Evolutionary conservation across 306 rosid genomes (phyloP).

Genomic region (Ochetophila trinervis): DNA sequence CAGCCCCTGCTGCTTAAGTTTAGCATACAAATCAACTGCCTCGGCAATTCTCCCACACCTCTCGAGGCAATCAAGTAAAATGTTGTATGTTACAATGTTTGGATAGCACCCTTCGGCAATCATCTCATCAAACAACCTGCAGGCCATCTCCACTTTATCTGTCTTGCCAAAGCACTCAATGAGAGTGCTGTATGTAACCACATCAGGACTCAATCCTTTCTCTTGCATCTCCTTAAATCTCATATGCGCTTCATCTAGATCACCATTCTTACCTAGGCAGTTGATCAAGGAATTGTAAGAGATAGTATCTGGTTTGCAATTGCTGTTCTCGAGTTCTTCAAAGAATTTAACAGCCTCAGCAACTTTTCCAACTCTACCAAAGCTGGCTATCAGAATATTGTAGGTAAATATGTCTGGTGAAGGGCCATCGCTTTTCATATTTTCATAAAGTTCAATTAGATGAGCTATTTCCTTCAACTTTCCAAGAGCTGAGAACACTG

Average conservation of each 20-base stretch:
- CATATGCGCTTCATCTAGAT: conserved; percentile 96
- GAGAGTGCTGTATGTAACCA: conserved; percentile 90
- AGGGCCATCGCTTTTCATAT: conserved; percentile 81
- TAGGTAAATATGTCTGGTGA: conserved; percentile 76
- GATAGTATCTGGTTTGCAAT: conserved; percentile 63
- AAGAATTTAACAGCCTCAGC: conserved; percentile 60
- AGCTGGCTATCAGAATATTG: conserved; percentile 79
- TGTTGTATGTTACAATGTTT: conserved; percentile 81
- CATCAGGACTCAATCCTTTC: conserved; percentile 79
- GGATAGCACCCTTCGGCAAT: conserved; percentile 73
- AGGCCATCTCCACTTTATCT: conserved; percentile 78
- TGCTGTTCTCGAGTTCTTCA: conserved; percentile 76
- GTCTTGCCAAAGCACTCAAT: conserved; percentile 97
- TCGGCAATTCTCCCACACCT: conserved; percentile 82
- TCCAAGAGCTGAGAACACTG: conserved; percentile 70
- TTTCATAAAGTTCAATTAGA: conserved; percentile 63
- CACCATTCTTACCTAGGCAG: conserved; percentile 93
- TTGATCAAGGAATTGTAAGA: conserved; percentile 87
- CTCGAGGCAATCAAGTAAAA: conserved; percentile 89
- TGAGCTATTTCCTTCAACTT: conserved; percentile 63
- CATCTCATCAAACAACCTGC: conserved; percentile 80
- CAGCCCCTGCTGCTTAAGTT: conserved; percentile 85
- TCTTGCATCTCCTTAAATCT: conserved; percentile 91
- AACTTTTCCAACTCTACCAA: conserved; percentile 76
- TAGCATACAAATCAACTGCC: conserved; percentile 83